Conservation (phyloP, 106 monocot species). For the Dendrobium catenatum region DNA sequence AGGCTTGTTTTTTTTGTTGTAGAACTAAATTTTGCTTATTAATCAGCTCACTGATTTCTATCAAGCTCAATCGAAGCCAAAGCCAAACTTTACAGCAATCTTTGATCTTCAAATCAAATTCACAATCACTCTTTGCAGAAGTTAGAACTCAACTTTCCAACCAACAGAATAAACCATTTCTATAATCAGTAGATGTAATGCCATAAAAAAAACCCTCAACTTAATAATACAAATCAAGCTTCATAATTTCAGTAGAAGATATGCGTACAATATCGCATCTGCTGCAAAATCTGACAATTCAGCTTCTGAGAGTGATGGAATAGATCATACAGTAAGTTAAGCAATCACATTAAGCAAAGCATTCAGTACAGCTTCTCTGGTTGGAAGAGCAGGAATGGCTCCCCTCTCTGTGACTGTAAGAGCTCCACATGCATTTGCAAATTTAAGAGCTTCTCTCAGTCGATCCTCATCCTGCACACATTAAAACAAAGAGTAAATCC, state of each 20-base stretch:
- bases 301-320: not conserved
- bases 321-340: not conserved
- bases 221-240: not conserved
- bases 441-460: conserved; percentile 31
- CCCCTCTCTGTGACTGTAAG: conserved; percentile 58
- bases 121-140: not conserved
- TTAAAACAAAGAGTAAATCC: not conserved
- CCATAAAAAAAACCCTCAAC: not conserved
- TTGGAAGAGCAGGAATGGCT: conserved; percentile 60
- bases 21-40: too few species aligned
- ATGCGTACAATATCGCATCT: not conserved
- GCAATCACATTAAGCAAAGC: conserved; percentile 33
- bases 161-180: not conserved
- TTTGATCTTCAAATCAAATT: not conserved
- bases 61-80: not conserved
- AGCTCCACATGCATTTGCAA: conserved; percentile 62
- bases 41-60: not conserved
- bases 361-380: conserved; percentile 38
- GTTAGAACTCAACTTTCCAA: not conserved
- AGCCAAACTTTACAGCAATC: not conserved
- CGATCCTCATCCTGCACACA: conserved; percentile 31
- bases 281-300: not conserved
- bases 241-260: not conserved
- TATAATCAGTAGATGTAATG: not conserved
- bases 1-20: too few species aligned